Conservation (phyloP, 2,329 filamentous ascomycete species). For the Mycocentrospora acerina region DNA sequence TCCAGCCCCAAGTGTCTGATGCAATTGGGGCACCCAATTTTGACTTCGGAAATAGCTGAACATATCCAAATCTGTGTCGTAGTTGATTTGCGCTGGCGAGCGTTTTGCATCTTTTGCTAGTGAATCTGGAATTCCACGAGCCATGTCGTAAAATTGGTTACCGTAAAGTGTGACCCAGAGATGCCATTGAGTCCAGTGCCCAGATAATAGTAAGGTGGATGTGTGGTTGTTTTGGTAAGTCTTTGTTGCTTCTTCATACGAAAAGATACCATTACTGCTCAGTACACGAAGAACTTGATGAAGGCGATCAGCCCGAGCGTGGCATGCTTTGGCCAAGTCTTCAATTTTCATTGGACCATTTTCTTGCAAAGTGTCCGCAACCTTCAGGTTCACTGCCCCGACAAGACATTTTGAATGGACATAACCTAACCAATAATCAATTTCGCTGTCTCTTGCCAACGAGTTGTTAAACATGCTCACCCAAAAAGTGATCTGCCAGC, state of each 20-base stretch:
- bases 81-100: constrained; percentile 44
- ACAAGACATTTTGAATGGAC: constrained; percentile 31
- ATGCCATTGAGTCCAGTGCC: constrained; percentile 51
- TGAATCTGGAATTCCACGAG: constrained; percentile 42
- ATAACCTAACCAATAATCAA: no score
- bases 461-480: no score
- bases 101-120: constrained; percentile 20
- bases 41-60: constrained; percentile 43
- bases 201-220: constrained; percentile 36
- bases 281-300: constrained; percentile 36
- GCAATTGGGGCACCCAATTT: constrained; percentile 39
- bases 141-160: constrained; percentile 49
- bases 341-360: constrained; percentile 16
- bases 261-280: constrained; percentile 42
- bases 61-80: constrained; percentile 45
- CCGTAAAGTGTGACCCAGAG: constrained; percentile 49
- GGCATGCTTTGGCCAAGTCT: constrained; percentile 14
- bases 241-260: constrained; percentile 25
- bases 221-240: constrained; percentile 39
- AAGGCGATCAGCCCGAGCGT: constrained; percentile 29
- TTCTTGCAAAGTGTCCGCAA: constrained; percentile 33
- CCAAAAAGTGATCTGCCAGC: constrained; percentile 24
- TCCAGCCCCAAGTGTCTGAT: constrained; percentile 42
- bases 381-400: constrained; percentile 30
- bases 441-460: no score